phyloP scores from a whole-genome alignment of 2,329 filamentous ascomycete genomes.

The Cryoendolithus antarcticus region DNA sequence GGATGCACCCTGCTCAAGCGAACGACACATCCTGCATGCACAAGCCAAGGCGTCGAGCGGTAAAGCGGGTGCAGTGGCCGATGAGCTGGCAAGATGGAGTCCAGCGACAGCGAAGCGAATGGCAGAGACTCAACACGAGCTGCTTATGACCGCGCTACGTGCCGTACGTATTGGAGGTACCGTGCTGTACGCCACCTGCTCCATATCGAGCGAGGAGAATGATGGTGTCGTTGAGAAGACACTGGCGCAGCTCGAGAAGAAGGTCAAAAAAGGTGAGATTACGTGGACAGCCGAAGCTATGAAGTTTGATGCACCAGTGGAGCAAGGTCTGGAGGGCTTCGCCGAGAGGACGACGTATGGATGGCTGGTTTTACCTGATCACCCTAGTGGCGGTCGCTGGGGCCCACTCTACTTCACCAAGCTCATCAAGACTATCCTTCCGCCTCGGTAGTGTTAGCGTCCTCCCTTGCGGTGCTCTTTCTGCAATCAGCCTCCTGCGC shows the following conservation, averaged over 20 bases:
- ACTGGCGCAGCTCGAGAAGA: constrained; percentile 23
- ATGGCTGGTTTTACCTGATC: constrained; percentile 31
- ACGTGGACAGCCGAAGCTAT: constrained; percentile 22
- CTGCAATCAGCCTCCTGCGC: too few relatives aligned
- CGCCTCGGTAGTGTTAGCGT: too few relatives aligned
- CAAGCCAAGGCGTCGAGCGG: constrained; percentile 20
- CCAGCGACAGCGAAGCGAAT: constrained; percentile 24
- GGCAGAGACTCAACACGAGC: constrained; percentile 22
- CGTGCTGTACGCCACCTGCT: constrained; percentile 31
- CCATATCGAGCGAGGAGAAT: constrained; percentile 29
- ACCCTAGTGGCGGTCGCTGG: constrained; percentile 24
- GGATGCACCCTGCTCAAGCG: constrained; percentile 31
- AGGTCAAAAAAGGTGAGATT: constrained; percentile 22
- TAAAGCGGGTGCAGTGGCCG: constrained; percentile 9
- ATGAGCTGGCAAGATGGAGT: constrained; percentile 28
- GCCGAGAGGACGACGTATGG: constrained; percentile 25
- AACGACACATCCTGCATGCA: constrained; percentile 29
- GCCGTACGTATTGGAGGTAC: constrained; percentile 24
- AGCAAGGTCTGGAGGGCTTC: constrained; percentile 11
- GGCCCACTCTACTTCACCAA: constrained; percentile 30
- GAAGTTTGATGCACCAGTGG: constrained; percentile 10
- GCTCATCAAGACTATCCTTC: constrained; percentile 20
- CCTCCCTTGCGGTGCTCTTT: too few relatives aligned
- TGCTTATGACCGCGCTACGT: constrained; percentile 26
- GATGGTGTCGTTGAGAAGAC: constrained; percentile 29